Percentiles rank a stretch among this genome's conserved stretches.
These are phyloP conservation scores for Solanum pennellii DNA, from an alignment of 257 asterid species.

Conservation along the genomic window DNA sequence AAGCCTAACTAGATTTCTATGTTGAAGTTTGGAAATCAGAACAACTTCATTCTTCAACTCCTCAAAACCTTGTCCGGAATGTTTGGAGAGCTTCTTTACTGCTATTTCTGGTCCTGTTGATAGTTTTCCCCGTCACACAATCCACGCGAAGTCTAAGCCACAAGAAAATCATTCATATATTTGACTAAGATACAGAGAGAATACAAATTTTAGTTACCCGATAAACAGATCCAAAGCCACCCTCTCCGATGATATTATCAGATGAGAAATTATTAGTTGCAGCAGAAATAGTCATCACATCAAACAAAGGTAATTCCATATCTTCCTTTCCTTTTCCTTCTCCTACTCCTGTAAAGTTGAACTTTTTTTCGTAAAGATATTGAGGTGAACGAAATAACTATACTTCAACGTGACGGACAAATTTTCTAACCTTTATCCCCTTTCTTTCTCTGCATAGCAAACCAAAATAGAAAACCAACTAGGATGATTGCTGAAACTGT, in stretches of 20 bases:
- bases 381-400: background rate
- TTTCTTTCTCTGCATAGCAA: background rate
- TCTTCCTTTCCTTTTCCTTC: background rate
- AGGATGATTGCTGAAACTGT: background rate
- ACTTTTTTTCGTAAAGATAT: background rate
- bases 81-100: slow-evolving; percentile 2
- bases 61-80: slow-evolving; percentile 2
- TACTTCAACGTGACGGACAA: background rate
- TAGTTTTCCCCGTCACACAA: background rate
- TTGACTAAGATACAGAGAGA: background rate
- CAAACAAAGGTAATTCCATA: background rate
- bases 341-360: background rate
- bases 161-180: background rate
- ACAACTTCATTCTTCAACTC: slow-evolving; percentile 4
- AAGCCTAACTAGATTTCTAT: slow-evolving; percentile 1
- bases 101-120: slow-evolving; percentile 2
- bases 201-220: background rate
- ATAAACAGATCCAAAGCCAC: slow-evolving; percentile 10
- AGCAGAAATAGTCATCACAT: background rate
- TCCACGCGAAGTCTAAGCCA: background rate
- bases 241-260: slow-evolving; percentile 2
- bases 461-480: background rate
- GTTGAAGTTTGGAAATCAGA: slow-evolving; percentile 5
- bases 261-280: background rate
- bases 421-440: background rate